These are phyloP conservation scores for Podospora anserina DNA, from an alignment of 495 filamentous ascomycete genomes.

Conservation along the genomic window DNA sequence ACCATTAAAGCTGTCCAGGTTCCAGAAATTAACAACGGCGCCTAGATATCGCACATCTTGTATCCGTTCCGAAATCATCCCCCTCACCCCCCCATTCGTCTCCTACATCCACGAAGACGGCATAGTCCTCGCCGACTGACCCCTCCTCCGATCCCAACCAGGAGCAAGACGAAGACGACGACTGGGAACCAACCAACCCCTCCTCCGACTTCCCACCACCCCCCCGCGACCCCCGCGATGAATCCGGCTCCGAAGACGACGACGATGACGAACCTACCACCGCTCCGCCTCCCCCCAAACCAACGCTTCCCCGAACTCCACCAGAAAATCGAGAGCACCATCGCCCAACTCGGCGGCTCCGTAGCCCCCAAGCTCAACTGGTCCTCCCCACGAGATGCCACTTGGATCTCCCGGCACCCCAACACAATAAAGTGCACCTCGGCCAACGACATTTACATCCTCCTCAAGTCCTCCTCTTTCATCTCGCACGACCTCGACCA, in stretches of 20 bases:
- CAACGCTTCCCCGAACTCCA: conserved; percentile 66
- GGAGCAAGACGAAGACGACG: conserved; percentile 40
- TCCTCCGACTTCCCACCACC: conserved; percentile 31
- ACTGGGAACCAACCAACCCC: conserved; percentile 41
- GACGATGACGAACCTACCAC: conserved; percentile 31
- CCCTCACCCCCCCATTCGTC: conserved; percentile 72
- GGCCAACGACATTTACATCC: conserved; percentile 86
- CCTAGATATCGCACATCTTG: conserved; percentile 68
- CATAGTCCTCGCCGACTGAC: conserved; percentile 74
- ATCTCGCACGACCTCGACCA: conserved; percentile 91
- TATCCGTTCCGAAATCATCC: conserved; percentile 80
- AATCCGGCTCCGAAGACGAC: conserved; percentile 12
- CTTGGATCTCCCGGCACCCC: conserved; percentile 81
- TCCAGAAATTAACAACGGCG: background rate
- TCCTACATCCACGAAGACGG: conserved; percentile 89
- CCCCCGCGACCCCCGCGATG: conserved; percentile 27
- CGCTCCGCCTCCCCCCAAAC: conserved; percentile 39
- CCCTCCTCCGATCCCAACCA: conserved; percentile 32
- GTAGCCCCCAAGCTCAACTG: conserved; percentile 94
- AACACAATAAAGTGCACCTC: conserved; percentile 86
- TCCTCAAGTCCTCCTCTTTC: conserved; percentile 91
- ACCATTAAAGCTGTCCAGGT: conserved; percentile 16
- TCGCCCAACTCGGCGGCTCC: conserved; percentile 73
- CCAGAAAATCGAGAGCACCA: conserved; percentile 66
- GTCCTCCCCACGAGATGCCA: conserved; percentile 94